phyloP scores from a whole-genome alignment of 768 basidiomycete species.

The Exsudoporus frostii region DNA sequence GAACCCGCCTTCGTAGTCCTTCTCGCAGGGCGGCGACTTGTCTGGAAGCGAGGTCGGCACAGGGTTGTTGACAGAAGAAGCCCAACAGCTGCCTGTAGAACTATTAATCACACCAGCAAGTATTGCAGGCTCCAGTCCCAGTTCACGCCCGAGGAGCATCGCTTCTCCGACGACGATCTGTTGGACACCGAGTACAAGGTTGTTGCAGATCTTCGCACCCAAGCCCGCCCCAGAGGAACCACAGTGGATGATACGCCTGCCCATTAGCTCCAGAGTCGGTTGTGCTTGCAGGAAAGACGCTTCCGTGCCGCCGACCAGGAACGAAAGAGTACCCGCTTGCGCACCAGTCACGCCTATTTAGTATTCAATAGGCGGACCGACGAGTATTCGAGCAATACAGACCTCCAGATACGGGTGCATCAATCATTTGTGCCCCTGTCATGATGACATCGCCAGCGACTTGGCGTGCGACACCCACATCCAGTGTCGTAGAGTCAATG shows the following conservation, averaged over 20 bases:
- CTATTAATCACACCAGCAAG: slow-evolving; percentile 84
- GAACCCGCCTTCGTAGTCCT: slow-evolving; percentile 83
- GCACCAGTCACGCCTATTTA: slow-evolving; percentile 77
- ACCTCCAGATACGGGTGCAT: slow-evolving; percentile 95
- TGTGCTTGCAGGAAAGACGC: slow-evolving; percentile 53
- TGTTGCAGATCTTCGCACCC: slow-evolving; percentile 91
- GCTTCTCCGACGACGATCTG: slow-evolving; percentile 87
- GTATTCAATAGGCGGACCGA: slow-evolving; percentile 2
- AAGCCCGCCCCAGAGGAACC: slow-evolving; percentile 79
- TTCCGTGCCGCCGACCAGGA: slow-evolving; percentile 83
- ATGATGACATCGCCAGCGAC: slow-evolving; percentile 54
- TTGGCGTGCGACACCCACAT: slow-evolving; percentile 67
- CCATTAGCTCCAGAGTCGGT: slow-evolving; percentile 71
- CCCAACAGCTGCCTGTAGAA: slow-evolving; percentile 81
- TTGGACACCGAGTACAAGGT: slow-evolving; percentile 72
- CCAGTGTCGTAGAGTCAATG: slow-evolving; percentile 91
- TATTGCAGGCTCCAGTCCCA: slow-evolving; percentile 76
- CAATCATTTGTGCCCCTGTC: slow-evolving; percentile 73
- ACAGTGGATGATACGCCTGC: slow-evolving; percentile 77
- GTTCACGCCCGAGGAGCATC: slow-evolving; percentile 79
- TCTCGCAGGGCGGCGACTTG: slow-evolving; percentile 78
- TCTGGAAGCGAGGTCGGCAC: slow-evolving; percentile 70
- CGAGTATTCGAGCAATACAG: slow-evolving; percentile 22
- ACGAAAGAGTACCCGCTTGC: slow-evolving; percentile 81
- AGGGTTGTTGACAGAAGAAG: slow-evolving; percentile 84